Evolutionary conservation across 2,329 filamentous ascomycete genomes (phyloP), one percentile per base, ranked within the genome.

Genomic region (Fusarium zealandicum): DNA sequence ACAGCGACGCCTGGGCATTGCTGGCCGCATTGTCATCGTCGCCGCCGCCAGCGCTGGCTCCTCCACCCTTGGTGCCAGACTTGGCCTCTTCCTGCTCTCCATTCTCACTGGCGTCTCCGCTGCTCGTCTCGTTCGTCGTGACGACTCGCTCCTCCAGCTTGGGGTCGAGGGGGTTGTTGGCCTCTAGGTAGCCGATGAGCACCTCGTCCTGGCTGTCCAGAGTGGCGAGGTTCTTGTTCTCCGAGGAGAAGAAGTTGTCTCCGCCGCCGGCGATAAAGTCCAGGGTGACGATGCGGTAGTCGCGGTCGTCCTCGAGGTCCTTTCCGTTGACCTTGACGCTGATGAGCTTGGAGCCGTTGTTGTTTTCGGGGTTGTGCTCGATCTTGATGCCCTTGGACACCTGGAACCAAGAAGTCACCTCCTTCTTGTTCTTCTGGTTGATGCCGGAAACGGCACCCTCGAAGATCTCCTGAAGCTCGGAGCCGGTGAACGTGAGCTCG

Each of bases 211-310:
- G 77, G 1, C 77, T 78, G 20, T 84, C 81, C 3, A 85, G 73
- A 6, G 73, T 75, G 25, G 77, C 70, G 37, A 80, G 79, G 45
- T 73, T 70, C 20, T 57, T 66, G 7, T 64, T 68, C 2, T 51
- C 45, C 1, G 61, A 35, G n/a, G 70, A 61, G 17, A 86, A 78
- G 66, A 88, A 82, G 65, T 86, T 87, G 63, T 89, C 86, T 12
- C 85, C 86, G 2, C 83, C 84, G 3, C 78, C 78, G 1, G 84
- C 83, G 0, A 89, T 60, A 61, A 88, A 89, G 63, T 88, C 85
- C 1, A 87, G 73, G 0, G 86, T 88, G 13, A 85, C 82, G 16
- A 89, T 70, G 10, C 76, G 79, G 69, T 89, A 89, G 22, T 78
- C 72, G 10, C 52, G 38, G 6, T 69, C 70, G 10, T 75, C 70